These are phyloP conservation scores for Pleurotus citrinopileatus DNA, from an alignment of 768 basidiomycete species.

Conservation along the genomic window DNA sequence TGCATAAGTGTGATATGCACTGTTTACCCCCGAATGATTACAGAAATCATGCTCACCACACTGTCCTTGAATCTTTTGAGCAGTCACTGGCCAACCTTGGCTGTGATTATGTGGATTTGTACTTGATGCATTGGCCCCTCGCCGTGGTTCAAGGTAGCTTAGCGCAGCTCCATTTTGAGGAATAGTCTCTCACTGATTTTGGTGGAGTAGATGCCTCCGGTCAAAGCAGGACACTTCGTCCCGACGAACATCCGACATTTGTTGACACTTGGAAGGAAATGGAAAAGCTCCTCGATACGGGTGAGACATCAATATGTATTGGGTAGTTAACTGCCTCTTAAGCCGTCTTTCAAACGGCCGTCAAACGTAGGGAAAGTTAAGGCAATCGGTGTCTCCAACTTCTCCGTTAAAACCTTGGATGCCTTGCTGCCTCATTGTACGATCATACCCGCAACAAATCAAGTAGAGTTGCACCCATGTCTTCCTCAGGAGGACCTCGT, in stretches of 20 bases:
- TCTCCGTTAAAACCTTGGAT: constrained; percentile 41
- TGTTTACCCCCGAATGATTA: neutral
- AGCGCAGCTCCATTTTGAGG: neutral
- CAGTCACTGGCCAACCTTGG: constrained; percentile 32
- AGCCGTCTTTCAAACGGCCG: neutral
- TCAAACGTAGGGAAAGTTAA: constrained; percentile 35
- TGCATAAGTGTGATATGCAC: neutral
- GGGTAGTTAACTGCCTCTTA: neutral
- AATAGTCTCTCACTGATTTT: neutral
- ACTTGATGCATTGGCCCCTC: constrained; percentile 26
- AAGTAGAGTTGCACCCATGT: constrained; percentile 57
- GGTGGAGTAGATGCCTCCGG: constrained; percentile 1
- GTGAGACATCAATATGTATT: too few relatives aligned
- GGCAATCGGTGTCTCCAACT: constrained; percentile 57
- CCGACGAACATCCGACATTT: constrained; percentile 22
- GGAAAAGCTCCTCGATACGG: constrained; percentile 19
- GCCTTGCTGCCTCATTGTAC: constrained; percentile 41
- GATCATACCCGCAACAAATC: constrained; percentile 52
- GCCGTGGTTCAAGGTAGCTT: constrained; percentile 9
- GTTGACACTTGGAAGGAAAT: constrained; percentile 23
- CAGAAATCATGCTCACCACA: constrained; percentile 23
- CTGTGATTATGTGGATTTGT: constrained; percentile 41
- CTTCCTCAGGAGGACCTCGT: constrained; percentile 48
- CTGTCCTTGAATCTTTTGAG: constrained; percentile 36
- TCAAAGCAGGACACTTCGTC: constrained; percentile 11